Evolutionary conservation across 2,329 filamentous ascomycete genomes (phyloP).

Genomic region (Fusarium sp.): DNA sequence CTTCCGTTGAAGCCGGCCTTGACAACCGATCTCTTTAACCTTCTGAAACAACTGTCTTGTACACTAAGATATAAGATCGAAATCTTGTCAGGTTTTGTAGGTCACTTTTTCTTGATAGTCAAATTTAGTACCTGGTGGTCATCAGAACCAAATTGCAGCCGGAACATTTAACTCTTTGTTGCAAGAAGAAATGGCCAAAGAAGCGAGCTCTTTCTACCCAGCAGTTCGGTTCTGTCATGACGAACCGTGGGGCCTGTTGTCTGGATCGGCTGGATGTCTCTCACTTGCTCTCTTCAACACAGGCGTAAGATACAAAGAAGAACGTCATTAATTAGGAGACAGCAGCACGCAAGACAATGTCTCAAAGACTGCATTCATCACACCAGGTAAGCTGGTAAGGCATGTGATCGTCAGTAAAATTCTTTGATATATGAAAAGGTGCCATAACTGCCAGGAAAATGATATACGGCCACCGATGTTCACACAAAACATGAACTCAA

Average conservation of each 20-base stretch:
- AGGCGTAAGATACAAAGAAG: neutral
- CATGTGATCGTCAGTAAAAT: neutral
- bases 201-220: neutral
- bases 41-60: neutral
- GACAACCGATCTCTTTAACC: too few species aligned
- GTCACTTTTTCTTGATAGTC: neutral
- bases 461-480: too few species aligned
- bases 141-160: neutral
- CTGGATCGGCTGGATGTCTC: neutral
- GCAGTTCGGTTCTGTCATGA: neutral
- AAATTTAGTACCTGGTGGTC: neutral
- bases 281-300: neutral
- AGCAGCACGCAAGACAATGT: neutral
- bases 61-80: neutral
- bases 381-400: neutral
- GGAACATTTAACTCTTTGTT: neutral
- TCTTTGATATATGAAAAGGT: neutral
- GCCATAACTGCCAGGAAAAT: too few species aligned
- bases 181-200: neutral
- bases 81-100: too few species aligned
- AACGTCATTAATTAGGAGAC: conserved; percentile 4
- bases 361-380: neutral
- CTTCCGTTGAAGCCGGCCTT: neutral
- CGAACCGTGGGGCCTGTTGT: neutral
- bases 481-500: too few species aligned